phyloP scores from a whole-genome alignment of 495 filamentous ascomycete genomes.

The Clavariopsis aquatica region DNA sequence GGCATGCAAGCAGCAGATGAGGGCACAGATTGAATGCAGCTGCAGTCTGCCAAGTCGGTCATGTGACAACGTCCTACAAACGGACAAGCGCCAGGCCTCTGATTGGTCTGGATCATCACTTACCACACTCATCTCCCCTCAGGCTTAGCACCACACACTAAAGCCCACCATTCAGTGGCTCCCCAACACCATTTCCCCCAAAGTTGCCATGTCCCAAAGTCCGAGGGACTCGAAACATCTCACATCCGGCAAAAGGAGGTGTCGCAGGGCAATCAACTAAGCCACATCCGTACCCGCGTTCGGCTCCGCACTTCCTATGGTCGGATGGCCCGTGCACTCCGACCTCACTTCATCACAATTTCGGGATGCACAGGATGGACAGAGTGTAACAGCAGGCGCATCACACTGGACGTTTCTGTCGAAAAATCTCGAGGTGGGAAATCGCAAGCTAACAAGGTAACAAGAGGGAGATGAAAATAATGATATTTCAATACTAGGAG shows the following conservation, averaged over 20 bases:
- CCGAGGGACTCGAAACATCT: constrained; percentile 14
- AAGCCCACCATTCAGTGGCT: constrained; percentile 8
- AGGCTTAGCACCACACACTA: too few relatives aligned
- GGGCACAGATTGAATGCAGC: not conserved
- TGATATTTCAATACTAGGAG: not conserved
- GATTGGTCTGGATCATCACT: constrained; percentile 3
- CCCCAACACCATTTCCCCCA: constrained; percentile 19
- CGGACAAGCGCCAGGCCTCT: not conserved
- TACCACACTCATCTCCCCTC: too few relatives aligned
- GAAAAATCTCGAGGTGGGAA: not conserved
- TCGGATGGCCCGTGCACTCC: constrained; percentile 21
- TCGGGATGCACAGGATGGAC: not conserved
- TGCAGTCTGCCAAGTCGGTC: not conserved
- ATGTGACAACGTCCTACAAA: not conserved
- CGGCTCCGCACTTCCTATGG: constrained; percentile 27
- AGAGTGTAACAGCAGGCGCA: not conserved
- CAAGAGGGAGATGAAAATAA: not conserved
- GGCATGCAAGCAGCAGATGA: not conserved
- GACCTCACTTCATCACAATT: constrained; percentile 24
- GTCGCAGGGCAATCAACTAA: constrained; percentile 14
- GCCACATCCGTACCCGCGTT: constrained; percentile 2
- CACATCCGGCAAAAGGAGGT: constrained; percentile 28
- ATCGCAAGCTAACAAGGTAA: too few relatives aligned
- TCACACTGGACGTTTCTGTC: not conserved
- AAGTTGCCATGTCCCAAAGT: not conserved